phyloP scores from a whole-genome alignment of 2,329 filamentous ascomycete genomes.

The Hypomyces rosellus region DNA sequence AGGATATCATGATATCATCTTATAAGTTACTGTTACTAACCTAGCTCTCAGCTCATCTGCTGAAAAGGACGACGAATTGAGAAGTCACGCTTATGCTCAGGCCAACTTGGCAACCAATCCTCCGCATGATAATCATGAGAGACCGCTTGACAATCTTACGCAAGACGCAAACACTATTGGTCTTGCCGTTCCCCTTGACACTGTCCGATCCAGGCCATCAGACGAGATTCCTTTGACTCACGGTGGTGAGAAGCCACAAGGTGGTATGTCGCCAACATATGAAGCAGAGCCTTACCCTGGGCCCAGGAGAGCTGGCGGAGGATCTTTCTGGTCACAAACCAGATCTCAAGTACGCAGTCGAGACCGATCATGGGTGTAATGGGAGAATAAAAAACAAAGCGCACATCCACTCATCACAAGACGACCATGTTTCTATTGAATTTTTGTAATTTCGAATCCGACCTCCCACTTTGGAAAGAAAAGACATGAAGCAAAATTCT shows the following conservation, averaged over 20 bases:
- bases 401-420: not conserved
- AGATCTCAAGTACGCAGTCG: conserved; percentile 5
- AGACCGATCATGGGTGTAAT: conserved; percentile 6
- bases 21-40: conserved; percentile 14
- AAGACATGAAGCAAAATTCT: not conserved
- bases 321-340: conserved; percentile 11
- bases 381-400: not conserved
- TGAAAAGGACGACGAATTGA: conserved; percentile 4
- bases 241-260: not conserved
- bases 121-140: not conserved
- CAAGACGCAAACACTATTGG: conserved; percentile 3
- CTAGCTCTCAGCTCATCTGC: conserved; percentile 19
- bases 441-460: not conserved
- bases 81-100: not conserved
- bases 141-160: not conserved
- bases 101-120: not conserved
- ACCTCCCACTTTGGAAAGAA: not conserved
- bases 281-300: conserved; percentile 6
- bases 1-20: conserved; percentile 3
- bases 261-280: not conserved
- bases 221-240: conserved; percentile 9
- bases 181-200: conserved; percentile 3
- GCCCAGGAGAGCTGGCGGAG: conserved; percentile 8
- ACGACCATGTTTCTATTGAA: not conserved
- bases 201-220: conserved; percentile 1